These are phyloP conservation scores for Deakozyma indianensis DNA, from an alignment of 805 yeast species.

Conservation along the genomic window DNA sequence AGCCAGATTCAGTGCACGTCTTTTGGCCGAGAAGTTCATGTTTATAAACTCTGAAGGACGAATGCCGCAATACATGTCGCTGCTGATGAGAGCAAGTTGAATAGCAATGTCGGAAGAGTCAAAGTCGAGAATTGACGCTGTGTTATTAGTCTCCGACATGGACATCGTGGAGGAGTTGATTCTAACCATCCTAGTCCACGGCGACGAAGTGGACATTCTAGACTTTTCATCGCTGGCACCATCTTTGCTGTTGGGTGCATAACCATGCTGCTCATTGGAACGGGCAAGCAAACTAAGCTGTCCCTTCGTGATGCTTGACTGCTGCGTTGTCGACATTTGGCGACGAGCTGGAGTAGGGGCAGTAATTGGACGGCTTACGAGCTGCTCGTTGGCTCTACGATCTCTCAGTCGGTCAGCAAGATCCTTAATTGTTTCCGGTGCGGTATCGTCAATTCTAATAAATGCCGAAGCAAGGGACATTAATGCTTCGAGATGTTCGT, in stretches of 20 bases:
- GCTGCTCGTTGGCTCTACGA: not conserved
- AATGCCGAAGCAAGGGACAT: not conserved
- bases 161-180: conserved; percentile 1
- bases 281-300: conserved; percentile 5
- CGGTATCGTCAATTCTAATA: not conserved
- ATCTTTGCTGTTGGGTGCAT: not conserved
- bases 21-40: conserved; percentile 19
- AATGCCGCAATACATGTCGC: conserved; percentile 15
- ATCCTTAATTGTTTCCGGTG: not conserved
- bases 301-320: conserved; percentile 3
- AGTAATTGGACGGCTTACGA: not conserved
- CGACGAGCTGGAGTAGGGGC: not conserved
- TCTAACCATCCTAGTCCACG: conserved; percentile 6
- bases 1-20: conserved; percentile 17
- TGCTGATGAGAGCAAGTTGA: conserved; percentile 22
- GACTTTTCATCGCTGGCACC: conserved; percentile 1
- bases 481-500: not conserved
- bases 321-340: not conserved
- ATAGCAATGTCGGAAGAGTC: conserved; percentile 20
- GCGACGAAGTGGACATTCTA: conserved; percentile 7
- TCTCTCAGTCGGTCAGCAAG: not conserved
- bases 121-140: conserved; percentile 13
- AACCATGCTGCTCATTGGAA: conserved; percentile 5
- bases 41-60: conserved; percentile 20
- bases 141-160: not conserved